Evolutionary conservation across 2,329 filamentous ascomycete genomes (phyloP), one percentile per base, ranked within the genome.

Genomic region (Diaporthe citriasiana): DNA sequence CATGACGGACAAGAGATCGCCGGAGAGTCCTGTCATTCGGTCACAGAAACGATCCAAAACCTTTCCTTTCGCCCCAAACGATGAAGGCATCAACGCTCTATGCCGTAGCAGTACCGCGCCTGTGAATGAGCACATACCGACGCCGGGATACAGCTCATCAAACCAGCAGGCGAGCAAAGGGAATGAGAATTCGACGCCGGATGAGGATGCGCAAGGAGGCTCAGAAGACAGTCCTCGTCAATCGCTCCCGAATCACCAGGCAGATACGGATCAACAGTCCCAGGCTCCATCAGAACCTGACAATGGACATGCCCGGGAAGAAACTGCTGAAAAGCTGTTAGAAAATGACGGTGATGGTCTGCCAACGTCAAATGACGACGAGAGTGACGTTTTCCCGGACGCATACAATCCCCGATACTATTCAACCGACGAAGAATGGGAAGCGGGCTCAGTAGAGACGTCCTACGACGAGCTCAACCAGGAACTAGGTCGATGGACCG

Each of bases 1-100:
- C 13, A 68, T 68, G 63, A 38, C 63, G 30, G 63, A 68, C 47
- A 68, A 68, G 50, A n/a, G 63, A 55, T 68, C 63, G n/a, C 63
- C 63, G 6, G 47, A 40, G 25, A 50, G 33, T 12, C 45, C 30
- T 68, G 42, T 4, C 3, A 13, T 27, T 22, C 63, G 19, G 13
- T 68, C 47, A 25, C 47, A n/a, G 25, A 68, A 68, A 19, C 30
- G 63, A 35, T 35, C 42, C 13, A 68, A 50, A 19, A 68, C 42
- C 4, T 38, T 40, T 9, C 63, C 63, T 19, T 27, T 68, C 7
- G 47, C 33, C 10, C 10, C 27, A 27, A 35, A 68, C 13, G 42
- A 66, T 33, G 60, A 50, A 17, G 15, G n/a, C 6, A 35, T 66
- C 17, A 22, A 22, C 12, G 0, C n/a, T 19, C n/a, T 13, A 17